phyloP scores from a whole-genome alignment of 805 yeast genomes.

The Candida hungchunana region DNA sequence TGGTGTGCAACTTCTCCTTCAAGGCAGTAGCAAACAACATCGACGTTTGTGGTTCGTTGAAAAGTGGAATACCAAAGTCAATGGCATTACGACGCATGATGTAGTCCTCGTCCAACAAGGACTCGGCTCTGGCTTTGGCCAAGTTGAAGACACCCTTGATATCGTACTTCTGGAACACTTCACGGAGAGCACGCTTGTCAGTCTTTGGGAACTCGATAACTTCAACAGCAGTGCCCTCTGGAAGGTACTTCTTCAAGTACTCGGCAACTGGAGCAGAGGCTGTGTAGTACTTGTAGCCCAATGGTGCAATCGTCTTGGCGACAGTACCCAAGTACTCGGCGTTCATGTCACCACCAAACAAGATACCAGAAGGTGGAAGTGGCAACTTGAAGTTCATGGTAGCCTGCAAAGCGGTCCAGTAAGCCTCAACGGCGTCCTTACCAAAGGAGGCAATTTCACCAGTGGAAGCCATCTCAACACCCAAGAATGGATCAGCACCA shows the following conservation, averaged over 20 bases:
- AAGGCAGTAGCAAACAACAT: conserved; percentile 80
- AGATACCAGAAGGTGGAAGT: conserved; percentile 79
- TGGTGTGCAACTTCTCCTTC: conserved; percentile 58
- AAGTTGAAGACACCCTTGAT: conserved; percentile 87
- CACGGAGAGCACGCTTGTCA: conserved; percentile 90
- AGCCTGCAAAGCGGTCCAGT: conserved; percentile 96
- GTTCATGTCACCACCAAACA: conserved; percentile 91
- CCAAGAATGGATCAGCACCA: conserved; percentile 98
- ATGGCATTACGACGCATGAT: conserved; percentile 99
- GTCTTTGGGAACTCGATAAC: conserved; percentile 88
- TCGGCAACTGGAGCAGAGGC: conserved; percentile 69
- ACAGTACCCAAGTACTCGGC: conserved; percentile 69
- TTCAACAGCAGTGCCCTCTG: conserved; percentile 36
- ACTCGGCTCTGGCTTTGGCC: conserved; percentile 86
- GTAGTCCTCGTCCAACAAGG: conserved; percentile 82
- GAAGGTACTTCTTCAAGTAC: conserved; percentile 53
- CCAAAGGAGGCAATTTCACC: conserved; percentile 99
- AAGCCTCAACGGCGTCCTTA: conserved; percentile 76
- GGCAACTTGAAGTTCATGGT: conserved; percentile 97
- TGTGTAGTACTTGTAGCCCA: conserved; percentile 80
- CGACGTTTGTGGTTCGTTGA: conserved; percentile 95
- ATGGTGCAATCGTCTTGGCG: conserved; percentile 59
- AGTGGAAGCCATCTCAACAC: conserved; percentile 99
- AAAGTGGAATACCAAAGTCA: conserved; percentile 93
- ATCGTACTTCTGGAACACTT: conserved; percentile 83